Evolutionary conservation across 495 filamentous ascomycete species (phyloP).

Genomic region (Tuber calosporum): DNA sequence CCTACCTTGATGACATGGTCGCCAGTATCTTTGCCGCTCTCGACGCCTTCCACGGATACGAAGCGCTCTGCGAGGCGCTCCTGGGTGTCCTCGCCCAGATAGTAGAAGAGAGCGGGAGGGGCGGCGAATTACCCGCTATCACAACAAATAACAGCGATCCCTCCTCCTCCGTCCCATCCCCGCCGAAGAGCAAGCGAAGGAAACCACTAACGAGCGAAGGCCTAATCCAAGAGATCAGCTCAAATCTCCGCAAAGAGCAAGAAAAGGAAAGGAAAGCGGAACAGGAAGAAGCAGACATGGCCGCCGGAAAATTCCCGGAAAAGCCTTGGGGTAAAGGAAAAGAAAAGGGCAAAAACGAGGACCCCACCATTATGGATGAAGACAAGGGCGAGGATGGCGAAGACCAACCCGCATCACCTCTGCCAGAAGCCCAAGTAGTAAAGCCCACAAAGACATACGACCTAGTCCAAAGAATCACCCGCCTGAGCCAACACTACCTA

Average conservation of each 20-base stretch:
- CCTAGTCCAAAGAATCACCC: constrained; percentile 61
- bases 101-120: constrained; percentile 70
- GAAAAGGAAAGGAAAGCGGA: constrained; percentile 24
- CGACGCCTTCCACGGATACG: constrained; percentile 90
- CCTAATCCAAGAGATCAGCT: constrained; percentile 39
- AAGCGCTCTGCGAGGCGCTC: constrained; percentile 71
- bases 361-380: background rate
- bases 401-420: constrained; percentile 42
- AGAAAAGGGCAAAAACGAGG: constrained; percentile 3
- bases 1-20: constrained; percentile 86
- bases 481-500: constrained; percentile 74
- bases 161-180: background rate
- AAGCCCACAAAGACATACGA: constrained; percentile 52
- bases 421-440: constrained; percentile 48
- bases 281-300: constrained; percentile 28
- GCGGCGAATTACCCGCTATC: constrained; percentile 53
- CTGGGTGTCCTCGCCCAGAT: constrained; percentile 75
- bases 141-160: constrained; percentile 31
- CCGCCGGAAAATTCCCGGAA: constrained; percentile 16
- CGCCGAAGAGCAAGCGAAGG: constrained; percentile 16
- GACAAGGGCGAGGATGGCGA: constrained; percentile 21
- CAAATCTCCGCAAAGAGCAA: constrained; percentile 1
- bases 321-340: constrained; percentile 32
- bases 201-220: constrained; percentile 39
- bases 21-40: constrained; percentile 82